Evolutionary conservation across 179 eudicot genomes (phyloP).

Genomic region (Beta macrorhiza): DNA sequence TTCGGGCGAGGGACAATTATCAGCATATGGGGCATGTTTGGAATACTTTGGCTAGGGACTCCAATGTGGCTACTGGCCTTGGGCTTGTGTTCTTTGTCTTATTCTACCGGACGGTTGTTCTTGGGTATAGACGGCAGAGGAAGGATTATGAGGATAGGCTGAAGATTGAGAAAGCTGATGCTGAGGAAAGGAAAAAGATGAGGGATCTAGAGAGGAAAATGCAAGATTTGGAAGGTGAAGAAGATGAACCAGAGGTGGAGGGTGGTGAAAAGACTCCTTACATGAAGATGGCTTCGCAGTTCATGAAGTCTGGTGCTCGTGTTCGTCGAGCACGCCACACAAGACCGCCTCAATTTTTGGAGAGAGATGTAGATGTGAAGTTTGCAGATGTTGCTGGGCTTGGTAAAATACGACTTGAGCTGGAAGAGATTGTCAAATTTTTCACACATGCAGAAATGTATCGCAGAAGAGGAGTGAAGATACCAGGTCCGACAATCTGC

Average conservation of each 20-base stretch:
- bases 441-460: slow-evolving; percentile 95
- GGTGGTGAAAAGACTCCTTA: slow-evolving; percentile 59
- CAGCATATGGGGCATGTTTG: slow-evolving; percentile 44
- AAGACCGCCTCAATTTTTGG: slow-evolving; percentile 73
- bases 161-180: slow-evolving; percentile 88
- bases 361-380: slow-evolving; percentile 83
- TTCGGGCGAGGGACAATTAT: slow-evolving; percentile 39
- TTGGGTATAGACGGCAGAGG: slow-evolving; percentile 66
- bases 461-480: slow-evolving; percentile 86
- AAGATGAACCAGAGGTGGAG: slow-evolving; percentile 61
- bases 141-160: slow-evolving; percentile 92
- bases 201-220: slow-evolving; percentile 68
- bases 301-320: slow-evolving; percentile 95
- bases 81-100: slow-evolving; percentile 68
- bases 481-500: slow-evolving; percentile 59
- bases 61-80: slow-evolving; percentile 52
- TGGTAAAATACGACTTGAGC: slow-evolving; percentile 86
- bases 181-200: slow-evolving; percentile 86
- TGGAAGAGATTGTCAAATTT: slow-evolving; percentile 94
- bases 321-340: slow-evolving; percentile 56
- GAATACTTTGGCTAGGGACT: slow-evolving; percentile 53
- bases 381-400: slow-evolving; percentile 98
- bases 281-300: slow-evolving; percentile 77
- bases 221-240: slow-evolving; percentile 51
- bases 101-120: slow-evolving; percentile 67